Base-by-base conservation (phyloP, 306 rosid species). In the Cyamopsis tetragonoloba region DNA sequence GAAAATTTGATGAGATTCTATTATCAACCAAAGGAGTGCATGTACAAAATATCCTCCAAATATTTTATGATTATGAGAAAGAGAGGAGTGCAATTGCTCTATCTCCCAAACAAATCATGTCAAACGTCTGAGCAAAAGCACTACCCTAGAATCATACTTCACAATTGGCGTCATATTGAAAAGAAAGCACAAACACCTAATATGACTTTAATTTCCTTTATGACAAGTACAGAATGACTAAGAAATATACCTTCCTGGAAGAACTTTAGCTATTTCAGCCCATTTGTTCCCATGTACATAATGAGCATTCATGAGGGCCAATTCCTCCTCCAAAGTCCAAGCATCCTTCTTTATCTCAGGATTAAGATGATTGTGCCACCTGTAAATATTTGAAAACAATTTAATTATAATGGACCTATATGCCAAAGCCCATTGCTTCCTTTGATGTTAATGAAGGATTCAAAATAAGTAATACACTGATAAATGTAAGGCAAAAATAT, bases 291-390 rank as follows among this genome's bases (percentile, higher is more conserved):
- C 98, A 76, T 88, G 79, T 5, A 59, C 35, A 64, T 23, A 81
- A 82, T 93, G 98, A 76, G 97, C 96, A 67, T 86, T 72, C 91
- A 93, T 93, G 42, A 93, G 83, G 41, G 91, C 86, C 58, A 83
- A 59, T 82, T 93, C 98, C 87, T 93, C 98, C 43, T 84, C 95
- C 71, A 77, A 65, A 2, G 96, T 84, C 98, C 98, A 93, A 24
- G 98, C 91, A 53, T 86, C 98, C 77, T 82, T 93, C 81, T 84
- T 93, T 81, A 93, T 93, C 12, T 79, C 91, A 31, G 98, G 98
- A 80, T 89, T 89, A 68, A 93, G 82, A 82, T 93, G 98, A 79
- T 93, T 89, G 81, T 90, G 96, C 98, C 98, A 93, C 81, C 98
- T 93, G 86, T 56, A 79, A 51, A 76, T 12, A 77, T 74, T 34